Evolutionary conservation across 2,329 filamentous ascomycete species (phyloP), one percentile per base, ranked within the genome.

Genomic region (Lizonia empirigonia): DNA sequence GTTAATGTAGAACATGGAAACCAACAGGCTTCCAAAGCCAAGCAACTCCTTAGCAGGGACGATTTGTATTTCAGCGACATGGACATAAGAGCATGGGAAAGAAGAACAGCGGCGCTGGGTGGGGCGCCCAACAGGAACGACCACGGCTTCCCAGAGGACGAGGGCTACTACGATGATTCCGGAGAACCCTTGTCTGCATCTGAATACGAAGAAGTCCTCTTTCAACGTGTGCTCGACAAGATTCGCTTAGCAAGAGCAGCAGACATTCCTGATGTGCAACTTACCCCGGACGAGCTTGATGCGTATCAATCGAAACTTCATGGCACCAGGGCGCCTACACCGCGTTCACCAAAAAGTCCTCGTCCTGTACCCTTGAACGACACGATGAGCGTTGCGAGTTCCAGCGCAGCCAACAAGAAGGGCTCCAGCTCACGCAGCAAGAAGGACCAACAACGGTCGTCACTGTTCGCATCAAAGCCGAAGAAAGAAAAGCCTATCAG

Each of bases 281-380:
- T 97, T 57, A 91, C 83, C 62, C 83, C 86, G 65, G 85, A 88
- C 45, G 92, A 97, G 72, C 78, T 96, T 62, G 88, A 87, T 55
- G 91, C 91, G 37, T 80, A 96, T 61, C 88, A 93, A 68, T 83
- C 85, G 56, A 80, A 82, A 64, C 77, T 82, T 56, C 83, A 85
- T 69, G 83, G 86, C 15, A 47, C 60, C 46, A 62, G 57, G 48
- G 58, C 60, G 56, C 58, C 64, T 57, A 57, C 65, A 67, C 64
- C 57, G 59, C 67, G 59, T 38, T 57, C 66, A 33, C 55, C 61
- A 52, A 30, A 44, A 29, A 61, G 53, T 30, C 32, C 59, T 44
- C 59, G 59, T 22, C 60, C 62, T 24, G 64, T 69, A 16, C 53
- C 63, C 6, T 60, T 67, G 27, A 66, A 69, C 38, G 69, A 71